Evolutionary conservation across 2,329 filamentous ascomycete genomes (phyloP).

Genomic region (Pezicula neosporulosa): DNA sequence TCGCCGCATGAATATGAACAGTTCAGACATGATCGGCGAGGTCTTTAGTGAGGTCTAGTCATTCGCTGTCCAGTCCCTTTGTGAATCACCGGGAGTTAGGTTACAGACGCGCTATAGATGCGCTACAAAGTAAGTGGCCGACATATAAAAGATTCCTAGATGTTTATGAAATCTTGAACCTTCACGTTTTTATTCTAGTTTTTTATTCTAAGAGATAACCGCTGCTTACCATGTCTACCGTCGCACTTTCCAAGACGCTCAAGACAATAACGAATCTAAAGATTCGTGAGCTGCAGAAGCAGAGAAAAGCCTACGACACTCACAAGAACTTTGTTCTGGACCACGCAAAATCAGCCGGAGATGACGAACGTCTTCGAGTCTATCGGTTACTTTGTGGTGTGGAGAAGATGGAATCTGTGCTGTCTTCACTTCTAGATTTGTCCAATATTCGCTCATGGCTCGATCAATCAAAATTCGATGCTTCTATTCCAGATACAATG

Average conservation of each 20-base stretch:
- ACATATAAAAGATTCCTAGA: neutral
- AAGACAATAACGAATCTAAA: conserved; percentile 13
- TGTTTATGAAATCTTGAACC: neutral
- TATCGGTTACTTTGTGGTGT: conserved; percentile 7
- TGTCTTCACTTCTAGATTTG: conserved; percentile 2
- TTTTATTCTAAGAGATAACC: neutral
- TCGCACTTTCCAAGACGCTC: conserved; percentile 10
- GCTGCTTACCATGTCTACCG: conserved; percentile 7
- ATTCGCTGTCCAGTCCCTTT: no score
- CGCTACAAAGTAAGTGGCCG: no score
- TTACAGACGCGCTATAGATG: no score
- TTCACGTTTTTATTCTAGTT: neutral
- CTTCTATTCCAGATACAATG: conserved; percentile 7
- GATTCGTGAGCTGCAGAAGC: conserved; percentile 12
- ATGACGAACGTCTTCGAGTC: conserved; percentile 2
- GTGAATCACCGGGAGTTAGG: no score
- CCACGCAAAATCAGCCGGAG: neutral
- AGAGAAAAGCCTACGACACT: conserved; percentile 7
- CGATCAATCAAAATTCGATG: conserved; percentile 11
- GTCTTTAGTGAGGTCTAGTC: no score
- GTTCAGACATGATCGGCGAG: no score
- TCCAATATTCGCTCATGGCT: conserved; percentile 10
- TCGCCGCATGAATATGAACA: no score
- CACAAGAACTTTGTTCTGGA: conserved; percentile 5
- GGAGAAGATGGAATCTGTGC: conserved; percentile 1